phyloP scores from a whole-genome alignment of 176 grass and related monocot species.

The Avena atlantica region DNA sequence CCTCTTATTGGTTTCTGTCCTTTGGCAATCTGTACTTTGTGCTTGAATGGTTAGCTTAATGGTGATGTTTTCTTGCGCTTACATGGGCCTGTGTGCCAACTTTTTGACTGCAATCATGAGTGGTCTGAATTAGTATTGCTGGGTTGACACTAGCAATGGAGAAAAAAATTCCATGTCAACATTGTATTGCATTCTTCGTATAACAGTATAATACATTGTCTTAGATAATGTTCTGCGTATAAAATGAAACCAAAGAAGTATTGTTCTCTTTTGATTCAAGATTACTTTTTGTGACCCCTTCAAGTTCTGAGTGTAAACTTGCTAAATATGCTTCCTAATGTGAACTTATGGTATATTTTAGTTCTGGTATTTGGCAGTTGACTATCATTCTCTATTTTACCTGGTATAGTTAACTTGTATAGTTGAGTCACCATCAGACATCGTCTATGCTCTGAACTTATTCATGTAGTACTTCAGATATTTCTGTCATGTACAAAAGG shows the following conservation, averaged over 20 bases:
- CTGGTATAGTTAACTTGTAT: background rate
- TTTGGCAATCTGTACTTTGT: slow-evolving; percentile 22
- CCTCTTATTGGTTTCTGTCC: background rate
- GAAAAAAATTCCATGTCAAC: background rate
- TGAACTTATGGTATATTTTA: background rate
- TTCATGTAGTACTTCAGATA: background rate
- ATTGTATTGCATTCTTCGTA: background rate
- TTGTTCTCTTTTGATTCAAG: background rate
- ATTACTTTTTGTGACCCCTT: background rate
- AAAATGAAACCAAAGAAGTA: background rate
- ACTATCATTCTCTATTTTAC: too few relatives aligned
- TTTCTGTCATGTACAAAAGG: slow-evolving; percentile 9
- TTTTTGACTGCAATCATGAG: background rate
- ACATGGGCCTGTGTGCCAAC: background rate
- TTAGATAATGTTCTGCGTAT: background rate
- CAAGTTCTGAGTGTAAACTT: background rate
- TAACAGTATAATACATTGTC: background rate
- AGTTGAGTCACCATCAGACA: background rate
- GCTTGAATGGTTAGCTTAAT: slow-evolving; percentile 27
- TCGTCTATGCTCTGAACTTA: slow-evolving; percentile 11
- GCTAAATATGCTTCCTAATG: background rate
- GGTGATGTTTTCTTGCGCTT: slow-evolving; percentile 14
- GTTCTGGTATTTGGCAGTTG: background rate
- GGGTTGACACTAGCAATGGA: background rate
- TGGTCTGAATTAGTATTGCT: background rate